These are phyloP conservation scores for Lineolata rhizophorae DNA, from an alignment of 495 filamentous ascomycete species.

Conservation along the genomic window DNA sequence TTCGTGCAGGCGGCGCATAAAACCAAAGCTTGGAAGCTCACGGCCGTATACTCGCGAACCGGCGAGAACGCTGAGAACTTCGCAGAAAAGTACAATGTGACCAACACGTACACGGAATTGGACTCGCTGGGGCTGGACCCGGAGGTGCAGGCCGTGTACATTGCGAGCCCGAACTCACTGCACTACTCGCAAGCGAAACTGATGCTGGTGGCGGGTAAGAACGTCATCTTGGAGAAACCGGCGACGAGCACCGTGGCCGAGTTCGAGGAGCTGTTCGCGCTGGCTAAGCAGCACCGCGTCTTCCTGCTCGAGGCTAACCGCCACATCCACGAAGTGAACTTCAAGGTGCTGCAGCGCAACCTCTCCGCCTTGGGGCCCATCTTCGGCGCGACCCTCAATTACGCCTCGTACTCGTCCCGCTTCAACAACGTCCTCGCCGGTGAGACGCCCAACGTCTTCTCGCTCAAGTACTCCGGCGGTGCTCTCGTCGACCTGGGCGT, in stretches of 20 bases:
- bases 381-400: constrained; percentile 15
- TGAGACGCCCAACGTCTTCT: constrained; percentile 13
- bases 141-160: constrained; percentile 24
- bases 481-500: constrained; percentile 14
- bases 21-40: constrained; percentile 13
- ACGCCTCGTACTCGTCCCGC: constrained; percentile 14
- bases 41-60: constrained; percentile 17
- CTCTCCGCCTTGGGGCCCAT: constrained; percentile 8
- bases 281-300: constrained; percentile 10
- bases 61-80: constrained; percentile 10
- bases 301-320: constrained; percentile 17
- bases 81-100: constrained; percentile 7
- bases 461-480: constrained; percentile 9
- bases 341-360: constrained; percentile 8
- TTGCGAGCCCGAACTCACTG: constrained; percentile 26
- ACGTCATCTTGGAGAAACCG: constrained; percentile 29
- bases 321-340: constrained; percentile 16
- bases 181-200: constrained; percentile 26
- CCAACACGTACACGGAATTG: constrained; percentile 10
- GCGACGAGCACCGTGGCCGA: constrained; percentile 21
- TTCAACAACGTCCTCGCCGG: constrained; percentile 15
- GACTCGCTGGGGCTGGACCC: constrained; percentile 15
- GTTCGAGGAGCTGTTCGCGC: constrained; percentile 17
- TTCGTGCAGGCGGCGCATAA: constrained; percentile 16
- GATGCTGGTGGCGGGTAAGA: constrained; percentile 21